Percentiles rank a stretch among this genome's conserved stretches.
Conservation (phyloP, 2,329 filamentous ascomycete genomes). For the Arthroderma sp. region DNA sequence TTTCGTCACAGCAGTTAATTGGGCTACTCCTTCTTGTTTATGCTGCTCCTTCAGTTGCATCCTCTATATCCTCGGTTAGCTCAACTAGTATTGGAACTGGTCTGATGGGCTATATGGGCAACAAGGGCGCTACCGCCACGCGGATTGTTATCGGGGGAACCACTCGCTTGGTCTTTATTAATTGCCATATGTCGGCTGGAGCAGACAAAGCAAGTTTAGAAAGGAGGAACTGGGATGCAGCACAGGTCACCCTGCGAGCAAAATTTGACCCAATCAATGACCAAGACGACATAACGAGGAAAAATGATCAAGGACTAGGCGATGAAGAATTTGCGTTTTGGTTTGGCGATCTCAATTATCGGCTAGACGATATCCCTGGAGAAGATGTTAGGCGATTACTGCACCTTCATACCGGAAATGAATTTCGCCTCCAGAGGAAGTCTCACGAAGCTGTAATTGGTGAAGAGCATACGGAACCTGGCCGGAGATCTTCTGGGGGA, state of each 20-base stretch:
- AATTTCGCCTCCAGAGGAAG: slow-evolving; percentile 11
- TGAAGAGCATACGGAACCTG: slow-evolving; percentile 6
- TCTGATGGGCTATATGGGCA: slow-evolving; percentile 83
- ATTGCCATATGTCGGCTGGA: slow-evolving; percentile 82
- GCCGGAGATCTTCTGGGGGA: slow-evolving; percentile 6
- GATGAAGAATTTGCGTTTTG: slow-evolving; percentile 92
- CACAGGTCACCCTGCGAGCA: slow-evolving; percentile 62
- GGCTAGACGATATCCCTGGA: slow-evolving; percentile 74
- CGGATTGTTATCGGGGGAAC: slow-evolving; percentile 79
- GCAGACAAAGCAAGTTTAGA: slow-evolving; percentile 65
- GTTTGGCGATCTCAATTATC: slow-evolving; percentile 93
- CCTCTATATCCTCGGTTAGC: slow-evolving; percentile 68
- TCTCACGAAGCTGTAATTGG: slow-evolving; percentile 4
- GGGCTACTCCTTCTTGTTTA: slow-evolving; percentile 77
- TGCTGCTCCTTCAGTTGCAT: slow-evolving; percentile 61
- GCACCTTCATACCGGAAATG: slow-evolving; percentile 48
- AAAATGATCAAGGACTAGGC: slow-evolving; percentile 51
- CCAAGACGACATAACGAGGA: slow-evolving; percentile 48
- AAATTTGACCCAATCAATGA: slow-evolving; percentile 64
- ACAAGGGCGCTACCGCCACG: slow-evolving; percentile 80
- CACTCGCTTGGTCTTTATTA: slow-evolving; percentile 77
- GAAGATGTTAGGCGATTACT: slow-evolving; percentile 79
- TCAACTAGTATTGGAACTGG: slow-evolving; percentile 78
- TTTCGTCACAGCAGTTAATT: slow-evolving; percentile 73
- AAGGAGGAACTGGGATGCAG: slow-evolving; percentile 77